A percentile compares a stretch with the other conserved stretches of the same genome.
Evolutionary conservation across 2,329 filamentous ascomycete species (phyloP).

Genomic region (Chaetothyriales sp.): DNA sequence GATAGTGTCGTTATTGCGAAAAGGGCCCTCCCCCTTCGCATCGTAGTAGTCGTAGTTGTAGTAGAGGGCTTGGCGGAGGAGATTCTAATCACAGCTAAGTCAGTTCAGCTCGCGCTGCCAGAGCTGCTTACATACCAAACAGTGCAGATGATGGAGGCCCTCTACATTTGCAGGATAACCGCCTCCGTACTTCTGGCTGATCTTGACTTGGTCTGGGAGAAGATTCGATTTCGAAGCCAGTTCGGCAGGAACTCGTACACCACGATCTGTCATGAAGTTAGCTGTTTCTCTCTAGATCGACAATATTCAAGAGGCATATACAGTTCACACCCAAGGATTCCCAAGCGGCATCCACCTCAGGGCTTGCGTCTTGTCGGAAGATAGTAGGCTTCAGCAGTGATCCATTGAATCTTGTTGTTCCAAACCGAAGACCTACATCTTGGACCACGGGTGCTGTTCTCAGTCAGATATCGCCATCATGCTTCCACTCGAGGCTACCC

Average conservation of each 20-base stretch:
- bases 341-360: constrained; percentile 47
- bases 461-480: neutral
- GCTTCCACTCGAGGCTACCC: neutral
- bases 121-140: constrained; percentile 24
- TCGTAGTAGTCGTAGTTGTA: constrained; percentile 2
- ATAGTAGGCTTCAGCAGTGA: constrained; percentile 42
- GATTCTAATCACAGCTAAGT: neutral
- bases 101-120: neutral
- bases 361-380: constrained; percentile 37
- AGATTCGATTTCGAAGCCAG: constrained; percentile 41
- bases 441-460: constrained; percentile 23
- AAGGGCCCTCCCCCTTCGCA: constrained; percentile 1
- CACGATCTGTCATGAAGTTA: constrained; percentile 26
- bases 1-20: constrained; percentile 32
- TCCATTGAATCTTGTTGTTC: constrained; percentile 39
- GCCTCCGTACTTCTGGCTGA: constrained; percentile 42
- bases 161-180: constrained; percentile 33
- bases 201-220: constrained; percentile 41
- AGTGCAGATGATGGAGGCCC: constrained; percentile 32
- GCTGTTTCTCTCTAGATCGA: neutral
- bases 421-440: constrained; percentile 31
- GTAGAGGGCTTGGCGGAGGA: constrained; percentile 1
- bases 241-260: constrained; percentile 36
- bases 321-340: constrained; percentile 38
- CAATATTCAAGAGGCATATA: constrained; percentile 20